These are phyloP conservation scores for Ophioceras dolichostomum DNA, from an alignment of 2,329 filamentous ascomycete species.

Conservation along the genomic window DNA sequence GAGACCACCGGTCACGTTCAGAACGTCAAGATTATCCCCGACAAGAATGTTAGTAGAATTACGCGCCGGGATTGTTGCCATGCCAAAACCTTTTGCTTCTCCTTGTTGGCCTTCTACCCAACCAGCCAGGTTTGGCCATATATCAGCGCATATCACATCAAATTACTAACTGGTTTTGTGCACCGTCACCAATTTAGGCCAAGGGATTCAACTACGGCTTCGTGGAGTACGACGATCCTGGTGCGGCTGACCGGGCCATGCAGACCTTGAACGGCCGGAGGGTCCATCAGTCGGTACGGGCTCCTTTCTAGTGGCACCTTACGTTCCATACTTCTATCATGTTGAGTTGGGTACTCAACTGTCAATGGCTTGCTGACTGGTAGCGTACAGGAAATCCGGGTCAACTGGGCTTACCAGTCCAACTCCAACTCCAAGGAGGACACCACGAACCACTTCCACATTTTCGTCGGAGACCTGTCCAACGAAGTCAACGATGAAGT, in stretches of 20 bases:
- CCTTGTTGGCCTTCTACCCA: too few relatives aligned
- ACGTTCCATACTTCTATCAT: too few relatives aligned
- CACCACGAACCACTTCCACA: constrained; percentile 96
- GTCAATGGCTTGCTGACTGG: not conserved
- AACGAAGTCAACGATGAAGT: constrained; percentile 99
- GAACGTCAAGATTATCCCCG: constrained; percentile 98
- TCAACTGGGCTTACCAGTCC: constrained; percentile 99
- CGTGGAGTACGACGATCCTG: constrained; percentile 96
- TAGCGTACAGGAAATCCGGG: constrained; percentile 84
- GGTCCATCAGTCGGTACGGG: constrained; percentile 85
- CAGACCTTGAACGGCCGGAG: constrained; percentile 88
- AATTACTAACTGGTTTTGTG: too few relatives aligned
- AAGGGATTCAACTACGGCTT: constrained; percentile 99
- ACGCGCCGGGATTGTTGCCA: too few relatives aligned
- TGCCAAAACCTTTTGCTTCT: too few relatives aligned
- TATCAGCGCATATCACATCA: too few relatives aligned
- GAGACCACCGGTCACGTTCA: constrained; percentile 97
- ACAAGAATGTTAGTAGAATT: constrained; percentile 98
- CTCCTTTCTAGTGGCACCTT: constrained; percentile 6
- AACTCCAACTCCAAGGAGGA: constrained; percentile 93
- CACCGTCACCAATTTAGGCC: constrained; percentile 42
- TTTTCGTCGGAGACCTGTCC: constrained; percentile 94
- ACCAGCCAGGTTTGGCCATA: too few relatives aligned
- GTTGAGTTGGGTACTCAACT: not conserved
- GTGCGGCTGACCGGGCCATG: constrained; percentile 94